Evolutionary conservation across 352 stramenopile genomes (phyloP), one percentile per base, ranked within the genome.

Genomic region (Aphanomyces astaci): DNA sequence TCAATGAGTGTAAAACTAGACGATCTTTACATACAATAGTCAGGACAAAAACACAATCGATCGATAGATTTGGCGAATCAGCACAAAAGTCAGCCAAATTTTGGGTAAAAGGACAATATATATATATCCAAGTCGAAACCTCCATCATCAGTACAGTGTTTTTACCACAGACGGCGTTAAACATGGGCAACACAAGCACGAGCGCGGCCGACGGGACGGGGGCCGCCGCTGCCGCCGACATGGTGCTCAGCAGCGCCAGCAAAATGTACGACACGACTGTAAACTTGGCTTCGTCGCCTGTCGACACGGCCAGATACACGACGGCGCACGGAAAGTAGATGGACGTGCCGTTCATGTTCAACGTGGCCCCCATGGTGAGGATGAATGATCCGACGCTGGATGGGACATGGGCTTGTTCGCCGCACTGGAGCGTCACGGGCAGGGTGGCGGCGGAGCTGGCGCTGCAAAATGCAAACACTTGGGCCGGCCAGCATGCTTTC

Each of bases 311-410:
- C 25, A 92, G 73, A 64, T 89, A 92, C 13, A 92, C 74, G 7
- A 92, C 63, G 9, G 82, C 79, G 24, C 74, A 82, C 0, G 81
- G 81, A 64, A 87, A 92, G 64, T 86, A 87, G 67, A 90, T 85
- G 13, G 82, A 82, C 31, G 77, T 82, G 71, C 84, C 84, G 65
- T 92, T 89, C 78, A 89, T 92, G 75, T 92, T 80, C 36, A 83
- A 73, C 2, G 77, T 88, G 31, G 74, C 80, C 13, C 84, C 84
- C 56, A 92, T 82, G 9, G 84, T 89, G 33, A 92, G 40, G 30
- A 92, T 78, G 56, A 92, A 92, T 40, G 82, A 75, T 39, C 80
- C 46, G 4, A 92, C 76, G 15, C 77, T 76, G 17, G 82, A 81
- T 39, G 89, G 78, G 51, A 88, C 79, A 1, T 74, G 74, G 30